Evolutionary conservation across 2,329 filamentous ascomycete genomes (phyloP).

Genomic region (Talaromyces amestolkiae): DNA sequence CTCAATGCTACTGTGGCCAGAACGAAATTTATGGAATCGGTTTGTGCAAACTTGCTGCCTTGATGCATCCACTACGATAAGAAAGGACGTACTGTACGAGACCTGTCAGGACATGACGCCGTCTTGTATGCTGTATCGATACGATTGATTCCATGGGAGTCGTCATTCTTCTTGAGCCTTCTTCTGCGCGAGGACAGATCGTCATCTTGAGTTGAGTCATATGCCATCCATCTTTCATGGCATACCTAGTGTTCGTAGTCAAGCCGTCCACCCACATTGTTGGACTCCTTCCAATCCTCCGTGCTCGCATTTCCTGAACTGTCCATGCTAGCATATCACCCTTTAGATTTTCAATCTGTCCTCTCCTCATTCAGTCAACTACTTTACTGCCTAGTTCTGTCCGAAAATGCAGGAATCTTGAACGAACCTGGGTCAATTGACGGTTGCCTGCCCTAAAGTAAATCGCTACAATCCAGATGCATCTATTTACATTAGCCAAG

Average conservation of each 20-base stretch:
- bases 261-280: background rate
- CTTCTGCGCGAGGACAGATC: background rate
- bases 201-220: background rate
- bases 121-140: background rate
- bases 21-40: background rate
- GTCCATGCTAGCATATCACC: background rate
- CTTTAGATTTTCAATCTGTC: too few species aligned
- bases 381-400: background rate
- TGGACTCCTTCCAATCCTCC: background rate
- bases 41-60: slow-evolving; percentile 4
- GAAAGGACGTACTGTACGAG: slow-evolving; percentile 1
- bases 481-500: background rate
- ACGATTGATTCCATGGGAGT: background rate
- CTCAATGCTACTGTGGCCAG: background rate
- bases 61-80: background rate
- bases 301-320: background rate
- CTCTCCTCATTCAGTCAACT: background rate
- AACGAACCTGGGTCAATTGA: background rate
- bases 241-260: background rate
- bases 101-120: background rate
- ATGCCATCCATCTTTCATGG: background rate
- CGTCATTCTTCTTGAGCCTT: background rate
- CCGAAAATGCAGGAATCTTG: background rate
- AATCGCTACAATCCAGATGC: background rate
- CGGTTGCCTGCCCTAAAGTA: background rate